These are phyloP conservation scores for Zizania palustris DNA, from an alignment of 202 grass and related monocot genomes.

Conservation along the genomic window DNA sequence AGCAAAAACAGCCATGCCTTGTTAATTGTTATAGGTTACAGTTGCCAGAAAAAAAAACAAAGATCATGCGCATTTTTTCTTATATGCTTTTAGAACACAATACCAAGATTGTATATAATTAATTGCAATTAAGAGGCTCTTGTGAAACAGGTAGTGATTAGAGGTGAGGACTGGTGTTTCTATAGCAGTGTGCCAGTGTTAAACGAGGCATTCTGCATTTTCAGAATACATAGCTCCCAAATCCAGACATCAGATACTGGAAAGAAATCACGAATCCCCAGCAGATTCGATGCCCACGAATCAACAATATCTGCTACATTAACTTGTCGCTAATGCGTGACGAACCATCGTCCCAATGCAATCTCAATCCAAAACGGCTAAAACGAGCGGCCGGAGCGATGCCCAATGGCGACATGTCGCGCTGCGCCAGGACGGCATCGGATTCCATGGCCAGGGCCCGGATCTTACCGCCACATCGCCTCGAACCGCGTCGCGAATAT, in stretches of 20 bases:
- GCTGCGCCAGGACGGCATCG: conserved; percentile 21
- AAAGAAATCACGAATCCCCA: conserved; percentile 21
- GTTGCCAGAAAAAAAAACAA: not conserved
- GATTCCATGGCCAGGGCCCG: conserved; percentile 22
- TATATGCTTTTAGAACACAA: not conserved
- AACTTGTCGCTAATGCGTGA: conserved; percentile 16
- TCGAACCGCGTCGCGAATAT: not conserved
- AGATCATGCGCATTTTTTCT: not conserved
- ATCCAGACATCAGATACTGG: not conserved
- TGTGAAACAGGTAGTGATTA: no score
- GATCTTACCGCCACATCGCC: not conserved
- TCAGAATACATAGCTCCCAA: not conserved
- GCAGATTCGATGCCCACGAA: conserved; percentile 20
- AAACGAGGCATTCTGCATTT: not conserved
- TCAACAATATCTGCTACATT: no score
- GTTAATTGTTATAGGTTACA: conserved; percentile 16
- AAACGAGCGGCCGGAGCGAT: not conserved
- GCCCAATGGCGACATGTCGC: not conserved
- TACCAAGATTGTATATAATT: not conserved
- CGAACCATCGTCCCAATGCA: conserved; percentile 1
- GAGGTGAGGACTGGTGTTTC: no score
- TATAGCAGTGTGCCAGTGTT: no score
- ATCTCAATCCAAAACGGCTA: not conserved
- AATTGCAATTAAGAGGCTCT: not conserved
- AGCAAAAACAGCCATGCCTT: not conserved